Percentiles rank a stretch among this genome's conserved stretches.
These are phyloP conservation scores for Colletotrichum agaves DNA, from an alignment of 2,329 filamentous ascomycete species.

Conservation along the genomic window DNA sequence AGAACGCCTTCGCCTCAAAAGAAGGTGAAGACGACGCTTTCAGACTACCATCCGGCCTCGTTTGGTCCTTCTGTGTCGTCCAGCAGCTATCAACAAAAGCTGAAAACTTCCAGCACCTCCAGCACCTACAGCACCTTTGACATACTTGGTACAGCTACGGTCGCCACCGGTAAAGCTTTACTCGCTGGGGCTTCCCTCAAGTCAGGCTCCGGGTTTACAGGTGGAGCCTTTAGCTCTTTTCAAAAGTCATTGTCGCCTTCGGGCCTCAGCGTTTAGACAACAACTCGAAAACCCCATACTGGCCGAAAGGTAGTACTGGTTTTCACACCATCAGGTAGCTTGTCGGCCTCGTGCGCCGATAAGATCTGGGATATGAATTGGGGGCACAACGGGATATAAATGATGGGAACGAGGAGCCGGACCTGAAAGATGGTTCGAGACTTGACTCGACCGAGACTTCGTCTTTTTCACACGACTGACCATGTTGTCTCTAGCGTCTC, in stretches of 20 bases:
- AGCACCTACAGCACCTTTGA: background rate
- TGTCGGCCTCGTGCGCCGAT: background rate
- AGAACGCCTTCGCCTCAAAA: background rate
- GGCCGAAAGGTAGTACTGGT: slow-evolving; percentile 6
- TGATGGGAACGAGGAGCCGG: background rate
- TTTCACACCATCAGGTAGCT: background rate
- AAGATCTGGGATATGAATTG: background rate
- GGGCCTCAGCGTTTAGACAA: background rate
- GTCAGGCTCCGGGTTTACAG: background rate
- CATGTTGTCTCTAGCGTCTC: background rate
- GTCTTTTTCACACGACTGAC: background rate
- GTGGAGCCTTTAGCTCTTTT: background rate
- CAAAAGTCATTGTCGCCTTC: background rate
- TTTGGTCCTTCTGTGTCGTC: too few species aligned
- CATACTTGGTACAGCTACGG: too few species aligned
- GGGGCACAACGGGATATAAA: background rate
- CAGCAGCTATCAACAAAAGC: background rate
- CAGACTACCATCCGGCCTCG: background rate
- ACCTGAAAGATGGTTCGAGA: background rate
- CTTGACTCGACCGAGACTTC: background rate
- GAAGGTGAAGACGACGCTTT: background rate
- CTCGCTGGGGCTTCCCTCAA: too few species aligned
- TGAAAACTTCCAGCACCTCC: background rate
- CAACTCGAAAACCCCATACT: background rate
- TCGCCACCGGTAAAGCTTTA: background rate